Evolutionary conservation across 495 filamentous ascomycete genomes (phyloP), one percentile per base, ranked within the genome.

Genomic region (Tuber umbilicatum): DNA sequence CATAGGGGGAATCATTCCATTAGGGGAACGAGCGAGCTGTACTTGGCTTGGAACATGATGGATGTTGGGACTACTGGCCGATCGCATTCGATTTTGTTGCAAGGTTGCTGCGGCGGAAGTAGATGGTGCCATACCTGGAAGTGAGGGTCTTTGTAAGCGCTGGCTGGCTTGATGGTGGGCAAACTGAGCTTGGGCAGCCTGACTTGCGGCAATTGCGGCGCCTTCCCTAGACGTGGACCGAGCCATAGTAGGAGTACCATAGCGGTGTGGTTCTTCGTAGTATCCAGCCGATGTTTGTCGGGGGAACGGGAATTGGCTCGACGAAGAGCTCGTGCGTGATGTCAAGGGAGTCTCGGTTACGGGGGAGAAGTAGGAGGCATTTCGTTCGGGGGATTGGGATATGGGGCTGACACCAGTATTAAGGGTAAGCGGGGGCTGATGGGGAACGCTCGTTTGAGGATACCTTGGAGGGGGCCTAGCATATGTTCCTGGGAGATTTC

Each of bases 331-430:
- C 12, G 93, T 93, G 69, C 94, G 88, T 9, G 91, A 91, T 2
- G 93, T 96, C 19, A 87, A 88, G 31, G 95, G 93, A 1, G 94
- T 94, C 73, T 97, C 94, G 19, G 87, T 88, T 16, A 89, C 87
- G 1, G 95, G 95, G 1, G 94, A 97, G 83, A 99, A 99, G 82
- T 97, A 97, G 12, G 94, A 97, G 69, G 72, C 80, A 73, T 82
- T 91, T 89, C 39, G 87, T 86, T 80, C 55, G 79, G 82, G 79
- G 9, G 82, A 82, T 68, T 74, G 77, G 21, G 76, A 73, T 70
- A 79, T 72, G 64, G 77, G 72, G 69, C 76, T 79, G 74, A 79
- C 77, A 79, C 77, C 77, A 72, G 77, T 79, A 79, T 78, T 76
- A 69, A 79, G 76, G 72, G 77, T 79, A 79, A 79, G 77, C 72